Conservation (phyloP, 148 eudicot species). For the Pharnaceum exiguum region DNA sequence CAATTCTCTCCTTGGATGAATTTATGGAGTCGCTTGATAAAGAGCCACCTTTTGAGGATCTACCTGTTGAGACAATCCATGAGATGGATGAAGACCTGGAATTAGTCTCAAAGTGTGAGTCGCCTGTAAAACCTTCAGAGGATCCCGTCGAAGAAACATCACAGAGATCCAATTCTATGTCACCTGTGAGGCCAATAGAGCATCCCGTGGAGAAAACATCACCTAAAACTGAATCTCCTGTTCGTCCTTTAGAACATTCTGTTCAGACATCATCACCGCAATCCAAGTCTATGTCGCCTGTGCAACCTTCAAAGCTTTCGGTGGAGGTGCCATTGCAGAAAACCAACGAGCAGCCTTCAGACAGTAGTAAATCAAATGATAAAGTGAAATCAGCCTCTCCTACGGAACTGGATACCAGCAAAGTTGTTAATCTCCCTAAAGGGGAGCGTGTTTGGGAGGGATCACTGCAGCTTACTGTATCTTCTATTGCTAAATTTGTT, state of each 20-base stretch:
- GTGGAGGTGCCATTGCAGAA: conserved; percentile 18
- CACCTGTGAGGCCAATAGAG: conserved; percentile 28
- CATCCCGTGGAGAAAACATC: conserved; percentile 16
- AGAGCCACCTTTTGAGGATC: conserved; percentile 85
- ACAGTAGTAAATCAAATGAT: conserved; percentile 21
- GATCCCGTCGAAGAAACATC: conserved; percentile 15
- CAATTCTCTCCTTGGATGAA: conserved; percentile 87
- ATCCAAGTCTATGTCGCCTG: conserved; percentile 15
- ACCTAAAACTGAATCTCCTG: conserved; percentile 21
- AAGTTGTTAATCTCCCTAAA: conserved; percentile 20
- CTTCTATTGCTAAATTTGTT: conserved; percentile 49
- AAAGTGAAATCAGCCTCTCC: no score
- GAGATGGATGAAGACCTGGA: conserved; percentile 27
- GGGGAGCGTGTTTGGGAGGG: conserved; percentile 74
- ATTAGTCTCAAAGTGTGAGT: conserved; percentile 5
- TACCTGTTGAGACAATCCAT: conserved; percentile 36
- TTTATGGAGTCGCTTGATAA: conserved; percentile 91
- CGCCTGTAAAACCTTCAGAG: conserved; percentile 28
- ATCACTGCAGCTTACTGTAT: conserved; percentile 53
- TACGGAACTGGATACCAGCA: conserved; percentile 18
- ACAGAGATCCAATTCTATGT: conserved; percentile 21
- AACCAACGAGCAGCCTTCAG: conserved; percentile 25
- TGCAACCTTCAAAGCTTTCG: conserved; percentile 28
- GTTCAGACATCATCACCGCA: conserved; percentile 17
- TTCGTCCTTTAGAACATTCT: conserved; percentile 27